Evolutionary conservation across 2,329 filamentous ascomycete genomes (phyloP).

Genomic region (Dothistroma pini): DNA sequence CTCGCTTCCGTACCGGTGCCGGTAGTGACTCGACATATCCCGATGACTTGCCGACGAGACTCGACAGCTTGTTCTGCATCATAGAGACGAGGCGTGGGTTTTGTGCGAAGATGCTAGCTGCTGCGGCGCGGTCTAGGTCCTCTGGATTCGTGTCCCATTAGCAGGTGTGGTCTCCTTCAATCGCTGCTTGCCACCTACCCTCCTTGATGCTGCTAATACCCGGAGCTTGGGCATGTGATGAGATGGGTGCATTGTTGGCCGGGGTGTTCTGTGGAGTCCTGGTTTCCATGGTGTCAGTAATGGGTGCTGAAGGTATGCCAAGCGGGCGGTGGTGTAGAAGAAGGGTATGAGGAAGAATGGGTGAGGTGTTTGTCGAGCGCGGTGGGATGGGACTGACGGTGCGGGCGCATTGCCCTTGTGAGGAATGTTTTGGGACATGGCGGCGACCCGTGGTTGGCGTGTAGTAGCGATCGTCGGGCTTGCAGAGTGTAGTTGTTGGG

Average conservation of each 20-base stretch:
- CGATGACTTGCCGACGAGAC: conserved; percentile 89
- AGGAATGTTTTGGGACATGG: conserved; percentile 4
- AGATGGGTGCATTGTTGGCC: conserved; percentile 91
- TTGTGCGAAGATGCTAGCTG: conserved; percentile 89
- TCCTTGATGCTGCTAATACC: conserved; percentile 94
- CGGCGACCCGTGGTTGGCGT: background rate
- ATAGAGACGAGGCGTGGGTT: conserved; percentile 93
- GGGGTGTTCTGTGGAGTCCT: conserved; percentile 99
- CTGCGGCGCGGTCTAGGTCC: conserved; percentile 80
- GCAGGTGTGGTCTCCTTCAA: background rate
- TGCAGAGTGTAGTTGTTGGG: background rate
- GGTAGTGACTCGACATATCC: conserved; percentile 98
- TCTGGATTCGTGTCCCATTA: conserved; percentile 53
- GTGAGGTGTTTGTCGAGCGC: conserved; percentile 8
- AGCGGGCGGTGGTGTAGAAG: background rate
- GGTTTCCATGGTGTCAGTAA: conserved; percentile 35
- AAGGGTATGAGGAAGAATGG: background rate
- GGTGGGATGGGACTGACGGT: conserved; percentile 7
- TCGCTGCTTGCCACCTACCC: conserved; percentile 58
- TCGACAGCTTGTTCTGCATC: conserved; percentile 95
- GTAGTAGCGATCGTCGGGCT: background rate
- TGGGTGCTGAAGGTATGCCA: conserved; percentile 1
- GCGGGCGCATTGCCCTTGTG: conserved; percentile 7
- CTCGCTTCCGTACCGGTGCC: conserved; percentile 81
- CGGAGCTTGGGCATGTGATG: conserved; percentile 93